Conservation (phyloP, 73 alveolate species). For the Tetrahymena elliotti region DNA sequence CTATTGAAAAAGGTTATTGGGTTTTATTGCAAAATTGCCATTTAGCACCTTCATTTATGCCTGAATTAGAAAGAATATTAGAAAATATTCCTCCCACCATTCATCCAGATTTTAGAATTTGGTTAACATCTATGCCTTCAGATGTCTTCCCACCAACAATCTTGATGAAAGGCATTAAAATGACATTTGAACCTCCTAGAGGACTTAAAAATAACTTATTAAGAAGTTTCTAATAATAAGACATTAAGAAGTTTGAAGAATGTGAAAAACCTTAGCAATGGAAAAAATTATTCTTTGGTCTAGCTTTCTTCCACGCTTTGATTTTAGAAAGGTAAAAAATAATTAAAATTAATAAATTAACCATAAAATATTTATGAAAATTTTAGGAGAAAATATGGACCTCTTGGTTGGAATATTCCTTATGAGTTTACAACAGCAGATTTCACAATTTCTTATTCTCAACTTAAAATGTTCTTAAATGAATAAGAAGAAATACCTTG, state of each 20-base stretch:
- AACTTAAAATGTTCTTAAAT: conserved; percentile 88
- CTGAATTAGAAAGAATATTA: conserved; percentile 79
- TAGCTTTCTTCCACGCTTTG: conserved; percentile 94
- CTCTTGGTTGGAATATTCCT: conserved; percentile 99
- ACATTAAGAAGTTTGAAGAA: conserved; percentile 77
- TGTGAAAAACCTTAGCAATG: conserved; percentile 66
- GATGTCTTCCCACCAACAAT: conserved; percentile 89
- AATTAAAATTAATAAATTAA: too few relatives aligned
- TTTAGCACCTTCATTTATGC: conserved; percentile 90
- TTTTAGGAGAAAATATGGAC: conserved; percentile 96
- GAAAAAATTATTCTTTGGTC: conserved; percentile 87
- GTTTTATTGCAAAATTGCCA: conserved; percentile 94
- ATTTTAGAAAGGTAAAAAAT: conserved; percentile 71
- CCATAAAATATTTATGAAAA: too few relatives aligned
- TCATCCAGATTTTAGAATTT: conserved; percentile 72
- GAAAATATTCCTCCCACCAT: conserved; percentile 16
- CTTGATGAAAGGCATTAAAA: conserved; percentile 84
- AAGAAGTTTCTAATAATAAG: conserved; percentile 77
- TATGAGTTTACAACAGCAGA: conserved; percentile 93
- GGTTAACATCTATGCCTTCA: conserved; percentile 96
- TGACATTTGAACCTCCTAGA: conserved; percentile 96
- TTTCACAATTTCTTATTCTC: conserved; percentile 87
- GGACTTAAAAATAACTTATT: conserved; percentile 90
- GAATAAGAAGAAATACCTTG: conserved; percentile 93
- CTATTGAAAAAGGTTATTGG: conserved; percentile 90